phyloP scores from a whole-genome alignment of 805 yeast genomes.

The Kregervanrija pseudodelftensis region DNA sequence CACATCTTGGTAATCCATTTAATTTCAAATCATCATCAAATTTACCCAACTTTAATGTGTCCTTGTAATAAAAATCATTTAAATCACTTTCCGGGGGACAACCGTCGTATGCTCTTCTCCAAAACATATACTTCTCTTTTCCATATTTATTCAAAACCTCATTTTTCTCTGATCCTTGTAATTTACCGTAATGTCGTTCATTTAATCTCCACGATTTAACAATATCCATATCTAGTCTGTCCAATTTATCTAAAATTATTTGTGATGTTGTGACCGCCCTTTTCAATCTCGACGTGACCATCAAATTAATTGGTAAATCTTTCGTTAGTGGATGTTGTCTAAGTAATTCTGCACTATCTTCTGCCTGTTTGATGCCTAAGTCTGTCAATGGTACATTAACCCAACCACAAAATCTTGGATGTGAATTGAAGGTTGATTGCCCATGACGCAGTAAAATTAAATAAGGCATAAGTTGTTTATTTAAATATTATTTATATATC shows the following conservation, averaged over 20 bases:
- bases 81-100: conserved; percentile 48
- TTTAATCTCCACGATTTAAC: conserved; percentile 72
- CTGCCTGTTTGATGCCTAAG: conserved; percentile 63
- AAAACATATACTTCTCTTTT: conserved; percentile 63
- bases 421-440: conserved; percentile 71
- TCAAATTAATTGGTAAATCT: conserved; percentile 26
- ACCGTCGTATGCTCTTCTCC: conserved; percentile 75
- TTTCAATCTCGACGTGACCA: conserved; percentile 58
- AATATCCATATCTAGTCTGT: conserved; percentile 41
- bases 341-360: conserved; percentile 48
- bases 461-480: conserved; percentile 8
- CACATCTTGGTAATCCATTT: conserved; percentile 58
- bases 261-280: conserved; percentile 72
- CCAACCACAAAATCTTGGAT: conserved; percentile 81
- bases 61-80: conserved; percentile 33
- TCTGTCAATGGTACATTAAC: conserved; percentile 65
- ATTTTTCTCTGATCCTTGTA: conserved; percentile 74
- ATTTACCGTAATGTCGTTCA: conserved; percentile 78
- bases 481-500: too few species aligned
- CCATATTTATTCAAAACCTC: conserved; percentile 61
- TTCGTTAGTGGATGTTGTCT: conserved; percentile 39
- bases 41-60: conserved; percentile 8
- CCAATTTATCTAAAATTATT: conserved; percentile 52
- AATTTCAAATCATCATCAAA: conserved; percentile 30
- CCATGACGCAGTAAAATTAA: conserved; percentile 72